Percentiles rank a stretch among this genome's conserved stretches.
phyloP scores from a whole-genome alignment of 306 rosid genomes.

The Quercus glauca region DNA sequence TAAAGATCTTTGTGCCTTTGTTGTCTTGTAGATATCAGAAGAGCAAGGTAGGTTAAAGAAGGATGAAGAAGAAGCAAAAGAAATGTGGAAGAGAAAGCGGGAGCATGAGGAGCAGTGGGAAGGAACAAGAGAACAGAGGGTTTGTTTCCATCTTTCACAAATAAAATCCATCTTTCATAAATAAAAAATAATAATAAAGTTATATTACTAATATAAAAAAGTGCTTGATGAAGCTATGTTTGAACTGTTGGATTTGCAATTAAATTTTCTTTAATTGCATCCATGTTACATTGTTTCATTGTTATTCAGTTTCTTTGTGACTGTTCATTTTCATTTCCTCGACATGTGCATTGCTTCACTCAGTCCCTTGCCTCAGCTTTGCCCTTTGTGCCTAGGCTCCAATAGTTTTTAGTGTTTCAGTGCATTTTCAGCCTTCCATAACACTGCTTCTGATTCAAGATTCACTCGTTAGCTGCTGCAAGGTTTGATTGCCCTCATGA shows the following conservation, averaged over 20 bases:
- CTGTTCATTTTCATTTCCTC: neutral
- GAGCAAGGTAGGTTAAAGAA: conserved; percentile 98
- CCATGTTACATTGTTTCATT: neutral
- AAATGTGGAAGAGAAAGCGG: conserved; percentile 98
- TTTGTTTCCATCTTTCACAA: conserved; percentile 40
- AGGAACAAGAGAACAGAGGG: conserved; percentile 96
- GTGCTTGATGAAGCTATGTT: neutral
- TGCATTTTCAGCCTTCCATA: neutral
- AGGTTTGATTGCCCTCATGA: too few relatives aligned
- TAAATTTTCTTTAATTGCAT: neutral
- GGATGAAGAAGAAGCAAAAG: conserved; percentile 93
- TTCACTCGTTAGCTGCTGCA: too few relatives aligned
- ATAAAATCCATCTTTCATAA: neutral
- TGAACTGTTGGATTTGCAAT: neutral
- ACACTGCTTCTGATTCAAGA: neutral
- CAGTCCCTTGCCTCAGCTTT: too few relatives aligned
- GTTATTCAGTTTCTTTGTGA: neutral
- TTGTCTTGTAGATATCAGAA: conserved; percentile 76
- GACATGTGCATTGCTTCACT: neutral
- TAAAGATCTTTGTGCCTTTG: conserved; percentile 20
- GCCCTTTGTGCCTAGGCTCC: neutral
- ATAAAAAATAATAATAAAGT: too few relatives aligned
- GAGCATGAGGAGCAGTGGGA: conserved; percentile 99
- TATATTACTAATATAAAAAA: too few relatives aligned
- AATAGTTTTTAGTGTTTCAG: neutral